A percentile compares a stretch with the other conserved stretches of the same genome.
These are phyloP conservation scores for Lachnellula subtilissima DNA, from an alignment of 2,329 filamentous ascomycete species.

Conservation along the genomic window DNA sequence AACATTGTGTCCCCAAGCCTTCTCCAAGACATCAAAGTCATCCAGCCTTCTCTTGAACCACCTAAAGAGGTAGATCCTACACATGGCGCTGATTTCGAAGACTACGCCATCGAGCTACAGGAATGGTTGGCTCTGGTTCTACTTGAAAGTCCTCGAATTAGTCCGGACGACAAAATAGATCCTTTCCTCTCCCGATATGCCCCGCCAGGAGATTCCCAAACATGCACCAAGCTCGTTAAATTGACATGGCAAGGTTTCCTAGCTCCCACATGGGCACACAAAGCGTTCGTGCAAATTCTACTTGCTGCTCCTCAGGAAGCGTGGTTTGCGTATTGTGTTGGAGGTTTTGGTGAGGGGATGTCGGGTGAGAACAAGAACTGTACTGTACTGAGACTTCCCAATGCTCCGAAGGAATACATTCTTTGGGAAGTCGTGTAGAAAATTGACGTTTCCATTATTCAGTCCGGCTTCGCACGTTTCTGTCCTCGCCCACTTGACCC, in stretches of 20 bases:
- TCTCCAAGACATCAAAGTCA: conserved; percentile 28
- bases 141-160: conserved; percentile 60
- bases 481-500: conserved; percentile 60
- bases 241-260: conserved; percentile 58
- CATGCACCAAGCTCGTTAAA: conserved; percentile 37
- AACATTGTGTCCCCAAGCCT: conserved; percentile 34
- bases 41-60: conserved; percentile 28
- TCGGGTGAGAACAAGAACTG: conserved; percentile 44
- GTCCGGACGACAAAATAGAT: conserved; percentile 55
- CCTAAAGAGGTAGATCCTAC: conserved; percentile 28
- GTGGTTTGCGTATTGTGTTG: conserved; percentile 54
- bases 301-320: conserved; percentile 41
- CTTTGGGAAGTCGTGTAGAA: conserved; percentile 50
- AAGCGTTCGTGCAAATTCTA: conserved; percentile 41
- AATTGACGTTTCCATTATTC: conserved; percentile 38
- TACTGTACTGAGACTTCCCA: conserved; percentile 49
- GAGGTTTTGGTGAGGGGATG: conserved; percentile 45
- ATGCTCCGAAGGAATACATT: conserved; percentile 48
- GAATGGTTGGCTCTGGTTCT: conserved; percentile 71
- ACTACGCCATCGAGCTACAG: conserved; percentile 58
- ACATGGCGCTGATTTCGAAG: conserved; percentile 51
- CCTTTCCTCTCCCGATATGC: conserved; percentile 65
- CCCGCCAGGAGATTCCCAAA: conserved; percentile 39
- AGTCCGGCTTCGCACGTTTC: conserved; percentile 59
- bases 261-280: conserved; percentile 47